Evolutionary conservation across 176 grass and related monocot species (phyloP), one percentile per base, ranked within the genome.

Genomic region (Phragmites australis): DNA sequence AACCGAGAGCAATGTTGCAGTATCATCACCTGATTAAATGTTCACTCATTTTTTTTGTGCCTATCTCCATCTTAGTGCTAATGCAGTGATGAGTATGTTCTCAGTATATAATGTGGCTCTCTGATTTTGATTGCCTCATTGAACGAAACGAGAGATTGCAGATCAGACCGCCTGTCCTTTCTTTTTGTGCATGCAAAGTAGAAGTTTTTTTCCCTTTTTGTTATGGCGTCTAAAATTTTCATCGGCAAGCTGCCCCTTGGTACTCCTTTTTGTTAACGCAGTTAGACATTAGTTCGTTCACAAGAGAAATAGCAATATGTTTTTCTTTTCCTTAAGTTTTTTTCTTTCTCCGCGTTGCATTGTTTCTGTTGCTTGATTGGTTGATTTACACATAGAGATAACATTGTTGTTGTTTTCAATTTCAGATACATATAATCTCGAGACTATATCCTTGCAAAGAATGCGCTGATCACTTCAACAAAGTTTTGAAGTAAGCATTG

Each of bases 371-470:
- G 0, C 16, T 75, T 70, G 5, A 43, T 68, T 78, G 17, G 2
- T 64, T 73, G 27, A 32, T 87, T 81, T 19, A 73, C 23, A 34
- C n/a, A 29, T 31, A 67, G 76, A 78, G 16, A 69, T 90, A 68
- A 81, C 49, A 76, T 31, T 75, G 30, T 6, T 83, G 27, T 19
- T 71, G 29, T 5, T 83, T 45, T 89, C 2, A 31, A 77, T 81
- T 82, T 70, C 79, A 97, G 94, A 90, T 97, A 89, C 85, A 89
- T 49, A 87, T 97, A 79, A 49, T 94, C 57, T 93, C 91, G 19
- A 86, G 94, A 78, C 72, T 94, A 22, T 97, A 97, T 45, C 94
- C 94, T 71, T 97, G 94, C 83, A 97, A 90, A 88, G 91, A 97
- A 84, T 97, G 94, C 9, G 85, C 89, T 21, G 87, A 90, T 74